Evolutionary conservation across 805 yeast species (phyloP), one percentile per base, ranked within the genome.

Genomic region (Wickerhamomyces bovis): DNA sequence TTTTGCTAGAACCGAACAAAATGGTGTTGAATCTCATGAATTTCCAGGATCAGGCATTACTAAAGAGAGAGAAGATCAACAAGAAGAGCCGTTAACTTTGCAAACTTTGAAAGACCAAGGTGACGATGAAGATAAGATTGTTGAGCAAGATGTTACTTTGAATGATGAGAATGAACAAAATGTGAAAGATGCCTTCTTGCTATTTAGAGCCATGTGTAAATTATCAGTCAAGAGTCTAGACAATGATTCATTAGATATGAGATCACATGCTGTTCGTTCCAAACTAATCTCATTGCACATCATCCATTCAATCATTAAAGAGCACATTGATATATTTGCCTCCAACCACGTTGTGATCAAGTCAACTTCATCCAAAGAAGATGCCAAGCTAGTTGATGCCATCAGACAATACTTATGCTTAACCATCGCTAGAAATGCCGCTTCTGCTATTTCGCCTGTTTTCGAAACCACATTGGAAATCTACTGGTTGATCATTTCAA

Each of bases 151-250:
- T 8, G 67, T 70, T 63, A 41, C 72, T 67, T 3, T 62, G 62
- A 42, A 74, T 35, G 77, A 74, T 44, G 88, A 81, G 49, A 80
- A 78, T 52, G 95, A 87, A 48, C 64, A 83, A 30, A 78, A 75
- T 2, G 81, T 88, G 18, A 90, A 89, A 57, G 99, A 94, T 64
- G 97, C 98, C 0, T 92, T 90, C 60, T 72, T 94, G 49, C 78
- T 94, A 3, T 89, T 94, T 66, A 78, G 99, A 62, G 92, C 97
- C 2, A 85, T 94, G 94, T 87, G 97, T 64, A 89, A 89, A 61
- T 76, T 94, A 16, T 86, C 97, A 3, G 85, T 87, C 42, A 94
- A 94, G 65, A 76, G 83, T 23, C 69, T 92, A 48, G 97, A 90
- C 49, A 75, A 81, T 38, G 85, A 83, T 33, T 77, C 81, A 30